These are phyloP conservation scores for Eucalyptus regnans DNA, from an alignment of 345 rosid genomes.

Conservation along the genomic window DNA sequence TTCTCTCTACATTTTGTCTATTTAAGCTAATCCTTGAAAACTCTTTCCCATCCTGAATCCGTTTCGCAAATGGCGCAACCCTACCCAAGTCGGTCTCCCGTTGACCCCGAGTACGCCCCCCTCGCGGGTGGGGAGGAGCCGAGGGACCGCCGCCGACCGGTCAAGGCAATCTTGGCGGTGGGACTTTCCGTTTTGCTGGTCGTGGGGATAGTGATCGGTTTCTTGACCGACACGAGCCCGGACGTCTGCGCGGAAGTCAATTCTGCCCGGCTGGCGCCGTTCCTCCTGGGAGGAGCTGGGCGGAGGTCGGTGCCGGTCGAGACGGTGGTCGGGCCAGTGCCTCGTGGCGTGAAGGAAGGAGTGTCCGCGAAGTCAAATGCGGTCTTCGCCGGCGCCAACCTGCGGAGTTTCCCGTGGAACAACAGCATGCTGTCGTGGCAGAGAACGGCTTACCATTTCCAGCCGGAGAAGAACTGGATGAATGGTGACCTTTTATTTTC, in stretches of 20 bases:
- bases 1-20: background rate
- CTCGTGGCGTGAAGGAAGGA: constrained; percentile 46
- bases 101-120: background rate
- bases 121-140: background rate
- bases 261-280: background rate
- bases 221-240: background rate
- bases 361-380: constrained; percentile 66
- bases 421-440: constrained; percentile 88
- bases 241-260: background rate
- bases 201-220: constrained; percentile 12
- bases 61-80: background rate
- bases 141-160: constrained; percentile 1
- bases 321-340: background rate
- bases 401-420: constrained; percentile 49
- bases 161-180: background rate
- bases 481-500: constrained; percentile 37
- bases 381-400: background rate
- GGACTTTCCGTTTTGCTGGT: constrained; percentile 19
- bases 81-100: background rate
- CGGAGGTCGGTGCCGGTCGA: background rate
- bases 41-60: background rate
- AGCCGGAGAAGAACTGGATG: constrained; percentile 96
- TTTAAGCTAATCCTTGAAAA: background rate
- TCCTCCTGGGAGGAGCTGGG: background rate
- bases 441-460: constrained; percentile 88